Evolutionary conservation across 352 stramenopile species (phyloP).

Genomic region (Phytophthora pini): DNA sequence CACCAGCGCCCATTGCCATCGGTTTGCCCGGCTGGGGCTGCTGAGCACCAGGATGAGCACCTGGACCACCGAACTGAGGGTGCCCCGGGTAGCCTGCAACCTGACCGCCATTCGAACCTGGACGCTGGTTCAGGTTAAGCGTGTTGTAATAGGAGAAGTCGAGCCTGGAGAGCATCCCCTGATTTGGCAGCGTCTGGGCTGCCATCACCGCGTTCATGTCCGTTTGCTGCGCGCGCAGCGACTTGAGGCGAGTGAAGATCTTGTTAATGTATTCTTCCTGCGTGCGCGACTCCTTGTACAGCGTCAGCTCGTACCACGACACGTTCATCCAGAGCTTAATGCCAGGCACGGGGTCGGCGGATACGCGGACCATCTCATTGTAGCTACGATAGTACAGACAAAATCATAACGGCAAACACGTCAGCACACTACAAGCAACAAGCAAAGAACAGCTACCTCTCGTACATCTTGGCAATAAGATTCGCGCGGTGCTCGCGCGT

Average conservation of each 20-base stretch:
- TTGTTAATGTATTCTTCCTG: constrained; percentile 91
- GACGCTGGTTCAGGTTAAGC: constrained; percentile 54
- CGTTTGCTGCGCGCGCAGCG: constrained; percentile 70
- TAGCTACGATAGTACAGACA: constrained; percentile 50
- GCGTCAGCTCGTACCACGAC: constrained; percentile 83
- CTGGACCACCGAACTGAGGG: constrained; percentile 39
- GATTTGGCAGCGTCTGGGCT: constrained; percentile 66
- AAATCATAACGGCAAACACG: constrained; percentile 6
- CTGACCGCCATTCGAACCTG: constrained; percentile 31
- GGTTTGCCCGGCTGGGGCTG: constrained; percentile 28
- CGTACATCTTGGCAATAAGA: constrained; percentile 88
- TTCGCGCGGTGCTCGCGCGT: constrained; percentile 84
- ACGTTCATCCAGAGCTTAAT: constrained; percentile 92
- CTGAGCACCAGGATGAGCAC: constrained; percentile 32
- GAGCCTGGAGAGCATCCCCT: constrained; percentile 73
- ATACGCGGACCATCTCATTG: constrained; percentile 86
- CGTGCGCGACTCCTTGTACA: constrained; percentile 85
- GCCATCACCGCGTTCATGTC: constrained; percentile 78
- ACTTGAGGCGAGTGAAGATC: constrained; percentile 87
- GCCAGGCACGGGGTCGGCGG: constrained; percentile 73
- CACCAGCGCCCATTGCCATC: constrained; percentile 17
- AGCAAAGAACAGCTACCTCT: neutral
- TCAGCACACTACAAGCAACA: constrained; percentile 17
- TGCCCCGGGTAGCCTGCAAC: constrained; percentile 50
- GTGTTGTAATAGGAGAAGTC: constrained; percentile 85